Conservation (phyloP, 257 asterid species). For the Solanum appendiculatum region DNA sequence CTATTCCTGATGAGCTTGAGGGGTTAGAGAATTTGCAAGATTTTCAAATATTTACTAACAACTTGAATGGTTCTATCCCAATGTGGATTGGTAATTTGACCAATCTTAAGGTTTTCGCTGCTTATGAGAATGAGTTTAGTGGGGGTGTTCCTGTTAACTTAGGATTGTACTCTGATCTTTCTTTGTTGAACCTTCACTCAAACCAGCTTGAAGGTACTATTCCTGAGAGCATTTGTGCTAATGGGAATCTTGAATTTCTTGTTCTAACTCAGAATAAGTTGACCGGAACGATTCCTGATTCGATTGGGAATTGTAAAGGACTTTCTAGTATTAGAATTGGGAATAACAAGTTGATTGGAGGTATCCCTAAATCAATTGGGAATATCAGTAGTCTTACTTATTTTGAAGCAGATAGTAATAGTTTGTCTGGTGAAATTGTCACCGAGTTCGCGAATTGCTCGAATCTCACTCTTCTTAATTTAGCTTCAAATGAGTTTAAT, state of each 20-base stretch:
- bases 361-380: conserved; percentile 68
- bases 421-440: conserved; percentile 76
- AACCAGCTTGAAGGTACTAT: conserved; percentile 69
- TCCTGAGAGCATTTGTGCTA: conserved; percentile 70
- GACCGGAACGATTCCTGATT: conserved; percentile 49
- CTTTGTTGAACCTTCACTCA: conserved; percentile 75
- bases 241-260: conserved; percentile 53
- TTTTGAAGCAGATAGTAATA: conserved; percentile 79
- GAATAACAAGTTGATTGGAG: conserved; percentile 58
- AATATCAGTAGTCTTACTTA: conserved; percentile 79
- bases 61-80: conserved; percentile 75
- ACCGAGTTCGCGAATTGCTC: conserved; percentile 65
- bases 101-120: conserved; percentile 52
- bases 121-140: conserved; percentile 72
- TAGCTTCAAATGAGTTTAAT: conserved; percentile 72
- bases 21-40: conserved; percentile 47
- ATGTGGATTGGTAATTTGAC: conserved; percentile 63
- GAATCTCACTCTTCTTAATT: conserved; percentile 72
- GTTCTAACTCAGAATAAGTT: conserved; percentile 76
- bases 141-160: conserved; percentile 66
- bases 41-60: not conserved
- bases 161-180: conserved; percentile 51
- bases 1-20: conserved; percentile 58
- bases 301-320: conserved; percentile 58
- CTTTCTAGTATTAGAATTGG: conserved; percentile 87